phyloP scores from a whole-genome alignment of 1,284 basidiomycete genomes.

The Ceratobasidium papillatum region DNA sequence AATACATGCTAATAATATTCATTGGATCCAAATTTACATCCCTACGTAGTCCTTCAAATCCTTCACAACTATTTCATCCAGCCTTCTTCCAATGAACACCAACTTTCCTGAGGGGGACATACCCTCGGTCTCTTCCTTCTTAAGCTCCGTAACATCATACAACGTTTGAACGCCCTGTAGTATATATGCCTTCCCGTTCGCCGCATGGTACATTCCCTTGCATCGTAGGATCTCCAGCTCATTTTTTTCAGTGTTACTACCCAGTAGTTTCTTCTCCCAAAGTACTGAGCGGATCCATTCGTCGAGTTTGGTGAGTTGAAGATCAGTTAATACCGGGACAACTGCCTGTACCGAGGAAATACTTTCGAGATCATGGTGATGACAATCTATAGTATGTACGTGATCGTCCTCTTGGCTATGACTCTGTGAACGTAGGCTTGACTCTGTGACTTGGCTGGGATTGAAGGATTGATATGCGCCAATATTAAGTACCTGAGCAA shows the following conservation, averaged over 20 bases:
- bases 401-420: slow-evolving; percentile 49
- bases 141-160: slow-evolving; percentile 75
- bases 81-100: slow-evolving; percentile 85
- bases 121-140: slow-evolving; percentile 56
- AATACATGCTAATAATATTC: not conserved
- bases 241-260: slow-evolving; percentile 19
- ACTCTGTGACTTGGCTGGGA: slow-evolving; percentile 38
- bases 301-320: slow-evolving; percentile 65
- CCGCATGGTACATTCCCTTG: slow-evolving; percentile 75
- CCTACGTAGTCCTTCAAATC: slow-evolving; percentile 15
- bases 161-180: slow-evolving; percentile 87
- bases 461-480: slow-evolving; percentile 67
- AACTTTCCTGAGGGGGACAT: slow-evolving; percentile 66
- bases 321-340: slow-evolving; percentile 64
- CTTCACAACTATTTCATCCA: slow-evolving; percentile 52
- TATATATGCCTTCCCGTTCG: slow-evolving; percentile 67
- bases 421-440: slow-evolving; percentile 47
- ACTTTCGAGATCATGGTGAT: slow-evolving; percentile 63
- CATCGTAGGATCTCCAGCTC: slow-evolving; percentile 72
- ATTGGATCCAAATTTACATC: not conserved
- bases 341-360: slow-evolving; percentile 76
- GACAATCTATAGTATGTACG: slow-evolving; percentile 39
- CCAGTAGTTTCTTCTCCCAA: slow-evolving; percentile 72
- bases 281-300: slow-evolving; percentile 79
- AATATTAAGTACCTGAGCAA: slow-evolving; percentile 78